Base-by-base conservation (phyloP, 768 basidiomycete genomes). In the Hemileccinum rubropunctum region DNA sequence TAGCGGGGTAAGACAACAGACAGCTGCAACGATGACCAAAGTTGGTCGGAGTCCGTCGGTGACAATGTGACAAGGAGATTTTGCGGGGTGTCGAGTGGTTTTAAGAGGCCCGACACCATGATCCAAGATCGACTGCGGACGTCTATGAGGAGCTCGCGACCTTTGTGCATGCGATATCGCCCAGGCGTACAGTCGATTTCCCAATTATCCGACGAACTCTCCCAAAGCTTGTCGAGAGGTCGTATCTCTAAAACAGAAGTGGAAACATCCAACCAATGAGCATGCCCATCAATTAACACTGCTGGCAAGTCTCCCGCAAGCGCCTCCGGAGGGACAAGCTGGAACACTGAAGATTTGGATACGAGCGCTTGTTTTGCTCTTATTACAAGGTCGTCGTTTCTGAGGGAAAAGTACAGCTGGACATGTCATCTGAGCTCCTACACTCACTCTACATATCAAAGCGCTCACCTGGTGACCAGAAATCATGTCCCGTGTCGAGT, bases 1-100 rank as follows among this genome's bases (percentile, higher is more conserved):
- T 72, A 73, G 15, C 76, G 74, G 27, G 75, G 76, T 6, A 80
- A 57, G 1, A 59, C 48, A 34, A 71, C 61, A 1, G 53, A 59
- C 0, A 79, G 48, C 7, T 42, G 50, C 11, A 30, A 32, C 2
- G 38, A 18, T 17, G 46, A 37, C 0, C 17, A 35, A 11, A 23
- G 2, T 12, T 43, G 17, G 27, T 34, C 11, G 14, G 32, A 20
- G 20, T 51, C 14, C 5, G 8, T 33, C 4, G 34, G n/a, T 6
- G 42, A 45, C 13, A 14, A 28, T 0, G 47, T 60, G 21, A 73
- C 46, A 32, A 64, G 21, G 7, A 71, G 58, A 27, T 58, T 62
- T 26, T 52, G 38, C 1, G 48, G 23, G 18, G 36, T 35, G n/a
- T 69, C 70, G 1, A 71, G 50, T 3, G 65, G 58, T 15, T 36